Evolutionary conservation across 2,329 filamentous ascomycete genomes (phyloP), one percentile per base, ranked within the genome.

Genomic region (Paecilomyces sp.): DNA sequence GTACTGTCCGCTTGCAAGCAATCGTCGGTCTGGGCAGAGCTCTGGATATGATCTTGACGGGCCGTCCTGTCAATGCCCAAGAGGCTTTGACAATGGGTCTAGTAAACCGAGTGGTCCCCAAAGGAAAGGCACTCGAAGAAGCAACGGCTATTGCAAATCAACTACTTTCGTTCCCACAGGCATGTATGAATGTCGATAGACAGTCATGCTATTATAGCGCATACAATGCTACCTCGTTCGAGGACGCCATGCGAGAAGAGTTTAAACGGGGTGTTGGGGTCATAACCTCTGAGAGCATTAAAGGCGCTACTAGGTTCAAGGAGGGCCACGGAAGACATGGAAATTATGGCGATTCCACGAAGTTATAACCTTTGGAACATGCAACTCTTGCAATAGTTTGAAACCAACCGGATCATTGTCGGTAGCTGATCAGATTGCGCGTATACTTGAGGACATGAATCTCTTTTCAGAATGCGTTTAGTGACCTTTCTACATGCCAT

Each of bases 1-100:
- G 82, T 1, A 84, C 82, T 0, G 81, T 84, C 0, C 76, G 82
- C 1, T 68, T 84, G 5, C 80, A 80, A 60, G 75, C 74, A 1
- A 74, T 83, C 52, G 69, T 85, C 22, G 83, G 83, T 0, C 71
- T 85, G 1, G 81, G 82, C 0, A 67, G 81, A 2, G 82, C 83
- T 0, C 62, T 85, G 58, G 83, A 85, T 66, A 81, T 85, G 78
- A 82, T 85, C 15, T 70, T 85, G 4, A 85, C 83, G 0, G 83
- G 83, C 0, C 70, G 82, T 0, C 64, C 76, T 0, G 80, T 85
- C 0, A 63, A 61, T 0, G 82, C 82, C 0, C 64, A 75, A 18
- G 82, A 85, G 63, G 82, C 82, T 0, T 63, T 82, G 31, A 56
- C 66, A 0, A 82, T 84, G 72, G 83, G 82, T 0, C 71, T 85